Base-by-base conservation (phyloP, 208 protist species). In the Entamoeba moshkovskii region DNA sequence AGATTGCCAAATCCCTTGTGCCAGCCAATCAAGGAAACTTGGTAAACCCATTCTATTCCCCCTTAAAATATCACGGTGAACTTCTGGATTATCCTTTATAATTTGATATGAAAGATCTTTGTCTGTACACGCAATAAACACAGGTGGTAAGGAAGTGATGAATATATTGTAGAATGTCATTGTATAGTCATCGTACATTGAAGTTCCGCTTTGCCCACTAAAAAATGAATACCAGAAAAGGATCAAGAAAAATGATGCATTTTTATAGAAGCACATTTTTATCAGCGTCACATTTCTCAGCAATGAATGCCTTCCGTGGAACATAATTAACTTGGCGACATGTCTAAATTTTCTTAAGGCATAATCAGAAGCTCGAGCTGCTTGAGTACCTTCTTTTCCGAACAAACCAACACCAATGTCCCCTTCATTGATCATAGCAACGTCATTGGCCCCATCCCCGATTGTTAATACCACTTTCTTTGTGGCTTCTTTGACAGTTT, bases 371-470 rank as follows among this genome's bases (percentile, higher is more conserved):
- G 85, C 46, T 52, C 94, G 91, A n/a, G 93, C 91, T 38, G 94
- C 95, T 25, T 94, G 91, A 15, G 95, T 45, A 5, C 94, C 94
- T 59, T 95, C 95, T 46, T 49, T 66, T 13, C 95, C 95, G 73
- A 38, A 16, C 8, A 95, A 93, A 1, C 95, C 95, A 46, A 95
- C 94, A 45, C 94, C 94, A 42, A 93, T 66, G 38, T 94, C 42
- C 1, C 95, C 95, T 46, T 45, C 66, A 52, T 94, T 29, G 13
- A 95, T 93, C 95, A 95, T 95, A 1, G 15, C 13, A 92, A 95
- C 48, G 25, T 95, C 95, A 49, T 95, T 95, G 38, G 94, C 95
- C 85, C 93, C 93, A 93, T 95, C 95, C 42, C 95, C 95, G 93
- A 95, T 95, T 3, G 95, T 94, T 45, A 95, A 59, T n/a, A 33